Evolutionary conservation across 2,329 filamentous ascomycete species (phyloP), one percentile per base, ranked within the genome.

Genomic region (Venturia nashicola): DNA sequence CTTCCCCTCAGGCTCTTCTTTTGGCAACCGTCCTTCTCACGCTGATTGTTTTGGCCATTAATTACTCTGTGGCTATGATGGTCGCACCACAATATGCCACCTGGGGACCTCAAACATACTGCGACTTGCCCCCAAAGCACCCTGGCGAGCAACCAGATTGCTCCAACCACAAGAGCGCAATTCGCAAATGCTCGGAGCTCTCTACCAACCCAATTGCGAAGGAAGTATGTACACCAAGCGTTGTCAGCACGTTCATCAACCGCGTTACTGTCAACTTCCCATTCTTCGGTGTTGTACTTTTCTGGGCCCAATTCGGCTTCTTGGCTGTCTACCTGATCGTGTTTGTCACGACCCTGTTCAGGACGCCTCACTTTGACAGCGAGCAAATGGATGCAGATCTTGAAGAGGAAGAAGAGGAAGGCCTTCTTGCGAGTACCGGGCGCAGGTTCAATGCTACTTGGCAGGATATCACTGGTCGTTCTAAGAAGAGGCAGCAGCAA

Each of bases 281-380:
- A 6, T 91, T 97, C 72, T 96, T 99, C 71, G 94, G 94, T 12
- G 86, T 88, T 12, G 78, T 97, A n/a, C 84, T 90, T 68, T 99
- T 97, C 75, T 99, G 92, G 91, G 90, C 91, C 0, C 94, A 99
- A 71, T 97, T 97, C 72, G 89, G 83, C 14, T 97, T 99, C 77
- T 76, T 99, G 54, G 81, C 72, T 32, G 75, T 97, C 23, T 97
- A 96, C 75, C 74, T 96, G 11, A 76, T 96, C 63, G 86, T 96
- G 14, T 89, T 96, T 69, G 65, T 91, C 27, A 88, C 89, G 0
- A 85, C 89, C 3, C 77, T 97, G 0, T 87, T 97, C 80, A 86
- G 88, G 51, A 86, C 91, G 1, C 92, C 93, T 0, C 86, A 83
- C 71, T 75, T 96, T 43, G 85, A 93, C 69, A 80, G 93, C 64